Base-by-base conservation (phyloP, 352 stramenopile species). In the Plasmopara halstedii region DNA sequence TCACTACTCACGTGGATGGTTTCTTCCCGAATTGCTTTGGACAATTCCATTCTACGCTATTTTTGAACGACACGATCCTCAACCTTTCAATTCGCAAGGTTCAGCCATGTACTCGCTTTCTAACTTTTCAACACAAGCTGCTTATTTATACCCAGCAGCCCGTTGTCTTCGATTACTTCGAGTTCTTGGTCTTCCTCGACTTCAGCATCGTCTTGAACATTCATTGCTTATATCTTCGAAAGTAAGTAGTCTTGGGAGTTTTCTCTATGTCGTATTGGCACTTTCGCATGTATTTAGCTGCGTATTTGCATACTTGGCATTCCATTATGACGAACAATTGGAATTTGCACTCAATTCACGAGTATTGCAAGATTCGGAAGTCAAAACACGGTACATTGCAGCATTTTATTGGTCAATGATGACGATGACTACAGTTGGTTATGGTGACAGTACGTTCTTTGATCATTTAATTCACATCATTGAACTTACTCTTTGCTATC, bases 401-500 rank as follows among this genome's bases (percentile, higher is more conserved):
- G 62, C 80, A 2, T 86, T 84, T n/a, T 91, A 91, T 61, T 88
- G 76, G 80, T 75, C 80, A 18, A 88, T 91, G 62, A 91, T 88
- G 80, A 91, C 80, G 0, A 83, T 91, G 62, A 82, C 78, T 8
- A 88, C 78, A 0, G 76, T 88, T 20, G 78, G 78, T 46, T 89
- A 88, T 42, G 78, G 78, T 14, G 78, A 89, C 40, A 64, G 76
- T 88, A 74, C 46, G 67, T 71, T 32, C 2, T 6, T 32, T 15
- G 5, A 6, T 40, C 6, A 7, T 23, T 29, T 29, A 2, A 4
- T 29, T 27, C 11, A 29, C 6, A 11, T 5, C 3, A 29, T 29
- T 29, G 23, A 10, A 6, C 25, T 29, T 4, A 29, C 25, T 29
- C 3, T 37, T 22, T 47, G n/a, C 14, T 48, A 2, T 22, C 22